These are phyloP conservation scores for Lagenidium giganteum DNA, from an alignment of 352 stramenopile species.

Conservation along the genomic window DNA sequence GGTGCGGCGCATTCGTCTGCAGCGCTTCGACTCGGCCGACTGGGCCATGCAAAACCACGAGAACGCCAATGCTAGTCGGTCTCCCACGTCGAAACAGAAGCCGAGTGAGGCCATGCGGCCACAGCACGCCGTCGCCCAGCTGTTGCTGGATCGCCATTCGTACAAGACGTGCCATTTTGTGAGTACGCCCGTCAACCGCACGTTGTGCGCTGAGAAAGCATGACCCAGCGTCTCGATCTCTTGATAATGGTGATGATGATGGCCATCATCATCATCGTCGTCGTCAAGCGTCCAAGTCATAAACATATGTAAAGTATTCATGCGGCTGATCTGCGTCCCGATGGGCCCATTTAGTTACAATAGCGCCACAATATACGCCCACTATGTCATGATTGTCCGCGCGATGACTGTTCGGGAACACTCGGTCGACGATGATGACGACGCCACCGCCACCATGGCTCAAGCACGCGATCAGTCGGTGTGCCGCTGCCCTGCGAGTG, in stretches of 20 bases:
- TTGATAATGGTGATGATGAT: no score
- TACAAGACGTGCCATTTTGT: constrained; percentile 46
- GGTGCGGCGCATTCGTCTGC: constrained; percentile 45
- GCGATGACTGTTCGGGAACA: no score
- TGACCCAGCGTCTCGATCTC: no score
- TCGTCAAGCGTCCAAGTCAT: not conserved
- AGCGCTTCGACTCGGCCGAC: constrained; percentile 75
- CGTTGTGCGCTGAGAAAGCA: constrained; percentile 14
- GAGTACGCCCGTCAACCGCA: constrained; percentile 20
- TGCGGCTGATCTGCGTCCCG: not conserved
- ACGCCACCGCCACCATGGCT: no score
- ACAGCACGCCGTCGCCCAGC: constrained; percentile 38
- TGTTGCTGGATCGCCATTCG: constrained; percentile 55
- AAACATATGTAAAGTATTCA: constrained; percentile 15
- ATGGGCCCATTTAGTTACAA: not conserved
- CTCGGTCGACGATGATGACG: no score
- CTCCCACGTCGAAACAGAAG: no score
- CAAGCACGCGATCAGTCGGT: no score
- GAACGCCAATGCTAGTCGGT: not conserved
- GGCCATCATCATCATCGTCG: no score
- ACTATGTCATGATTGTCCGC: not conserved
- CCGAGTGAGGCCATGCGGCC: not conserved
- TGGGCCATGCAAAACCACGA: constrained; percentile 43
- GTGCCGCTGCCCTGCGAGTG: no score
- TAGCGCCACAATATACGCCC: not conserved